Base-by-base conservation (phyloP, 306 rosid genomes). In the Carpinus viminea region DNA sequence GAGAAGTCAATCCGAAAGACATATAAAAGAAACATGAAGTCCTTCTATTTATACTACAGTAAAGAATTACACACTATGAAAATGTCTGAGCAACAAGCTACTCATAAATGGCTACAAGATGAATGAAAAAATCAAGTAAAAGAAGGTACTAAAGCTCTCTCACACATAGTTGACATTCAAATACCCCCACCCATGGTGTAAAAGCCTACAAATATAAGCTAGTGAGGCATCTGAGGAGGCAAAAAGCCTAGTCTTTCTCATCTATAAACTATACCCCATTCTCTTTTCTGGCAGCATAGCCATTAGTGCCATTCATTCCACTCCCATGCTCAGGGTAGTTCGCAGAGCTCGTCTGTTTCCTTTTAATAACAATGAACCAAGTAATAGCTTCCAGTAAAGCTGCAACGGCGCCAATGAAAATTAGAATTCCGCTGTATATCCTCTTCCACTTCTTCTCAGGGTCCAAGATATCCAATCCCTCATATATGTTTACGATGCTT, bases 301-400 rank as follows among this genome's bases (percentile, higher is more conserved):
- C 85, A 82, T 90, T 84, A 55, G 26, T 79, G 13, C 88, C 88
- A 73, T 85, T 86, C 51, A 78, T 77, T 52, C 92, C 92, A 80
- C 90, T 87, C 7, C 81, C 86, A 6, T 79, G 60, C 2, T 83
- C 43, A 1, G 72, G 16, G 15, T 41, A 24, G 8, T 47, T 74
- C 56, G 83, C 89, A 47, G 68, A 53, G 68, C 80, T 85, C 31
- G 88, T n/a, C 5, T 69, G 83, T 80, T 76, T 91, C 80, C 85
- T 90, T 79, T 82, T 87, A 76, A 89, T 53, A 24, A 88, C 94
- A 47, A 88, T 34, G 52, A 83, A 74, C 97, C 97, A 87, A 45
- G 97, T 91, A 77, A 76, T 86, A 28, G 82, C 90, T 75, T 95
- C 98, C 84, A 93, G 81, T 46, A 93, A 68, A 52, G 88, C 90